phyloP scores from a whole-genome alignment of 179 eudicot genomes.

The Pouteria campechiana region DNA sequence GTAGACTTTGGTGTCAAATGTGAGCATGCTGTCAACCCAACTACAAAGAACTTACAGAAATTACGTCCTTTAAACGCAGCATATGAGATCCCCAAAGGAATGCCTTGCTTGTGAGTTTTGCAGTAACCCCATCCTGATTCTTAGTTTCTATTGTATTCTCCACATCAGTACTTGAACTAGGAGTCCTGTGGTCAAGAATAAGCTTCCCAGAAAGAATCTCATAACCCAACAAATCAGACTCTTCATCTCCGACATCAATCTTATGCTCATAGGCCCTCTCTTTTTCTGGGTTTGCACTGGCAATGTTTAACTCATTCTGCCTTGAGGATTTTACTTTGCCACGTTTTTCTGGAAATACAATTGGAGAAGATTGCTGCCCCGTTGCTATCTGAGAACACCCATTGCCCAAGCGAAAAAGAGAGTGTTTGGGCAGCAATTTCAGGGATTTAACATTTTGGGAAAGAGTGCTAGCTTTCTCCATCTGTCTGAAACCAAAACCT shows the following conservation, averaged over 20 bases:
- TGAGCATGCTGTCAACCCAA: no score
- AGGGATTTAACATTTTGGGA: slow-evolving; percentile 55
- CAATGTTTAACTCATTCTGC: slow-evolving; percentile 22
- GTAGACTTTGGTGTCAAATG: no score
- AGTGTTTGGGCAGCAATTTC: slow-evolving; percentile 62
- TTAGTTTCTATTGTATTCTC: slow-evolving; percentile 47
- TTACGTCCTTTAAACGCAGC: slow-evolving; percentile 71
- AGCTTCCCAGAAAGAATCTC: slow-evolving; percentile 77
- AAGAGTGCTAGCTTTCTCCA: slow-evolving; percentile 74
- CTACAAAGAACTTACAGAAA: slow-evolving; percentile 53
- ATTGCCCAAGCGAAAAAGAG: slow-evolving; percentile 66
- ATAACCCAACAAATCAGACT: slow-evolving; percentile 90
- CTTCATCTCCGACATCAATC: slow-evolving; percentile 87
- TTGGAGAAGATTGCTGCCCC: slow-evolving; percentile 85
- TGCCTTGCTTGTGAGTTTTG: slow-evolving; percentile 95
- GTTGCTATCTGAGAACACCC: slow-evolving; percentile 75
- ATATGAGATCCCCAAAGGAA: slow-evolving; percentile 75
- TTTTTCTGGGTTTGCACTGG: slow-evolving; percentile 43
- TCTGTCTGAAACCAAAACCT: no score
- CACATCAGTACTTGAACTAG: slow-evolving; percentile 33
- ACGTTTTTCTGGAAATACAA: slow-evolving; percentile 94
- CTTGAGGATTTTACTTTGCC: slow-evolving; percentile 53
- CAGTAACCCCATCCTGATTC: slow-evolving; percentile 51
- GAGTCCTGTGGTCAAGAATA: slow-evolving; percentile 67
- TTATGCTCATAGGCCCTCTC: slow-evolving; percentile 71